Conservation (phyloP, 352 stramenopile species). For the Nothophytophthora sp. region DNA sequence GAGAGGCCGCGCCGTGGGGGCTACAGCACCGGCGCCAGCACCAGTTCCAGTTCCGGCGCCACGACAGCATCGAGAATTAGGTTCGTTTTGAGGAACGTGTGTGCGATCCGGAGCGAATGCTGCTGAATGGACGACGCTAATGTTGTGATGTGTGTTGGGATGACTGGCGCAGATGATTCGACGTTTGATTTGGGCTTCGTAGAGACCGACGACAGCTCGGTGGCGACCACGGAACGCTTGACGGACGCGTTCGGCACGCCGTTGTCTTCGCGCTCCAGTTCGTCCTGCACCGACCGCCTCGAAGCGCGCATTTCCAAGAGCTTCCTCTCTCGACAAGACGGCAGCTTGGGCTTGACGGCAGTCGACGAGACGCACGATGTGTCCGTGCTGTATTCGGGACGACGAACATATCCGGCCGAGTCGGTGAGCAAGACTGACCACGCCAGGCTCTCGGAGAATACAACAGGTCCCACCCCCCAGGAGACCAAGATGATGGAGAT, state of each 20-base stretch:
- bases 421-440: conserved; percentile 47
- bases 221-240: conserved; percentile 5
- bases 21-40: not conserved
- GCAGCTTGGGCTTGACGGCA: conserved; percentile 4
- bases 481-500: conserved; percentile 43
- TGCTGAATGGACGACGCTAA: not conserved
- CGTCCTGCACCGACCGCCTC: conserved; percentile 51
- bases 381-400: conserved; percentile 55
- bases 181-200: conserved; percentile 13
- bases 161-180: conserved; percentile 3
- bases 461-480: conserved; percentile 5
- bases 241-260: conserved; percentile 21
- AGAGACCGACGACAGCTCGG: conserved; percentile 4
- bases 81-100: not conserved
- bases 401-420: conserved; percentile 69
- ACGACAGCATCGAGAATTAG: not conserved
- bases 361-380: conserved; percentile 36
- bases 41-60: not conserved
- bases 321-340: conserved; percentile 32
- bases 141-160: not conserved
- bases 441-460: conserved; percentile 42
- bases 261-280: conserved; percentile 27
- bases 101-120: no score
- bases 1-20: conserved; percentile 14
- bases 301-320: conserved; percentile 72